Conservation (phyloP, 1,139 yeast genomes). For the Saccharomyces pastorianus region DNA sequence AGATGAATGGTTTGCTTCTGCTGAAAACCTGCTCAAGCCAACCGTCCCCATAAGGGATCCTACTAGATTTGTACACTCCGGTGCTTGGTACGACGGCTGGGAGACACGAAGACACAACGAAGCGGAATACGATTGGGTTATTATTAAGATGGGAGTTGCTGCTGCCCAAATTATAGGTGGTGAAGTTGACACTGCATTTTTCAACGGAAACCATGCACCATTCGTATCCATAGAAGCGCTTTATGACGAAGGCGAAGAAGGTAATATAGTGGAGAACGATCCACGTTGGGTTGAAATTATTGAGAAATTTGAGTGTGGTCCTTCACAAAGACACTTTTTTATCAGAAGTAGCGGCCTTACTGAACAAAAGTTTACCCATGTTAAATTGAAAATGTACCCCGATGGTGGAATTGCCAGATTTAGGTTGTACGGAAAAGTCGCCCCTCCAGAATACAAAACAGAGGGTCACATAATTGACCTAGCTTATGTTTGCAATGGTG, state of each 20-base stretch:
- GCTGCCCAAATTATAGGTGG: slow-evolving; percentile 72
- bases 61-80: slow-evolving; percentile 68
- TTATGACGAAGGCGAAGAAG: slow-evolving; percentile 25
- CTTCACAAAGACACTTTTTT: slow-evolving; percentile 78
- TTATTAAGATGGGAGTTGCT: slow-evolving; percentile 73
- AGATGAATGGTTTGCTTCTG: slow-evolving; percentile 94
- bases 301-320: slow-evolving; percentile 72
- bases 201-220: slow-evolving; percentile 94
- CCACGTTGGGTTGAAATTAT: slow-evolving; percentile 65
- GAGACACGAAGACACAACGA: slow-evolving; percentile 90
- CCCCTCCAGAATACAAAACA: slow-evolving; percentile 39
- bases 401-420: slow-evolving; percentile 97
- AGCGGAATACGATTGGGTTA: slow-evolving; percentile 78
- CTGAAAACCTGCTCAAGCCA: slow-evolving; percentile 79
- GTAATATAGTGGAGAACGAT: slow-evolving; percentile 27
- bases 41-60: slow-evolving; percentile 72
- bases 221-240: slow-evolving; percentile 77
- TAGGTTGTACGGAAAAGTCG: slow-evolving; percentile 75
- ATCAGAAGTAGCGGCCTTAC: slow-evolving; percentile 49
- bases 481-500: slow-evolving; percentile 81
- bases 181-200: slow-evolving; percentile 87
- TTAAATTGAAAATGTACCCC: slow-evolving; percentile 83
- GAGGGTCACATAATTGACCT: slow-evolving; percentile 42
- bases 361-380: slow-evolving; percentile 59
- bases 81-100: slow-evolving; percentile 99